These are phyloP conservation scores for Backusella australiensis DNA, from an alignment of 192 early-diverging fungal species.

Conservation along the genomic window DNA sequence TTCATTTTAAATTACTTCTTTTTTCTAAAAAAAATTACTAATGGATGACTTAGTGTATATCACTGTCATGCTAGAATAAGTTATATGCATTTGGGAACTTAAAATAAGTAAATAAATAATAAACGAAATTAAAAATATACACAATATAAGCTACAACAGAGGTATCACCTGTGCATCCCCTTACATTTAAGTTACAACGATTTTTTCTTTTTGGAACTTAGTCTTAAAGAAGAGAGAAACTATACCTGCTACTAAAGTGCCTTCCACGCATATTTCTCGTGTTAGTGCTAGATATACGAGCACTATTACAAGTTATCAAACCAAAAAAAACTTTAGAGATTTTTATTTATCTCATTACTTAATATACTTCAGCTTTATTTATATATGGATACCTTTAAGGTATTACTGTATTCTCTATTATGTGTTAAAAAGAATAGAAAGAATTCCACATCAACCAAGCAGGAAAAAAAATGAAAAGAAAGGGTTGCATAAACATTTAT, in stretches of 20 bases:
- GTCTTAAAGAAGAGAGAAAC: not conserved
- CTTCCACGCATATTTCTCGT: not conserved
- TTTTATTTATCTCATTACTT: not conserved
- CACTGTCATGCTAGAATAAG: not conserved
- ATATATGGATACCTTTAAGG: not conserved
- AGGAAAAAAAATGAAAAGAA: not conserved
- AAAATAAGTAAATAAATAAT: not conserved
- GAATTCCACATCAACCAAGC: not conserved
- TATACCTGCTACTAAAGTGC: not conserved
- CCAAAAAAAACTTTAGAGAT: not conserved
- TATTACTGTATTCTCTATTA: not conserved
- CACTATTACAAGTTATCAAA: not conserved
- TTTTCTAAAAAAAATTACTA: not conserved
- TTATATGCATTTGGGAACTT: not conserved
- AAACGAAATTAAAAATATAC: slow-evolving; percentile 2
- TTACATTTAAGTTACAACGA: slow-evolving; percentile 7
- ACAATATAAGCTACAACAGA: not conserved
- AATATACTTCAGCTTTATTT: not conserved
- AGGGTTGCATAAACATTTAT: not conserved
- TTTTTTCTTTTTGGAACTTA: not conserved
- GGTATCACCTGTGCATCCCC: not conserved
- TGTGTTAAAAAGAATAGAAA: not conserved
- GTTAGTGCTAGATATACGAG: not conserved
- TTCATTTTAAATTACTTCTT: not conserved
- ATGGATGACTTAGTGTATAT: not conserved